A percentile compares a stretch with the other conserved stretches of the same genome.
phyloP scores from a whole-genome alignment of 139 green algal species.

The Chloropicon primus region DNA sequence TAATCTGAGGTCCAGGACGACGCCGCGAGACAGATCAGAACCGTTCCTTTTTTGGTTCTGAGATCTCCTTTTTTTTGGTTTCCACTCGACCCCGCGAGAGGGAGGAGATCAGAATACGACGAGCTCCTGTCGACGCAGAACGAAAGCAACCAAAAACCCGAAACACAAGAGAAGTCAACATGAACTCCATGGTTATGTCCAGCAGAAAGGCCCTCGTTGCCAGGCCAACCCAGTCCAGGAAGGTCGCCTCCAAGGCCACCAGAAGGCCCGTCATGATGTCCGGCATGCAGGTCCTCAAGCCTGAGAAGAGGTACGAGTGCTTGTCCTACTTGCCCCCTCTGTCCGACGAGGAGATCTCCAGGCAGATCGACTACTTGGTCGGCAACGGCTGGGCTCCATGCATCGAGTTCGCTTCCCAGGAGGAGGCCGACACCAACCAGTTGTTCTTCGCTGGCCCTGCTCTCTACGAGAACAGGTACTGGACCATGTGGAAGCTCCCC shows the following conservation, averaged over 20 bases:
- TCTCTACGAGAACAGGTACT: conserved; percentile 91
- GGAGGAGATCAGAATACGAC: not conserved
- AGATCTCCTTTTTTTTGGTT: too few species aligned
- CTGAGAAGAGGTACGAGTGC: conserved; percentile 89
- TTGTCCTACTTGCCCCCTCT: conserved; percentile 96
- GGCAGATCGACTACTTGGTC: conserved; percentile 91
- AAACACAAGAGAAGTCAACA: not conserved
- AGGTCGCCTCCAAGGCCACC: not conserved
- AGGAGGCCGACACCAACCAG: conserved; percentile 43
- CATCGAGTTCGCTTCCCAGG: conserved; percentile 83
- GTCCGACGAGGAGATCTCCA: conserved; percentile 70
- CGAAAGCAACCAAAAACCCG: not conserved
- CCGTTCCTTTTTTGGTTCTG: too few species aligned
- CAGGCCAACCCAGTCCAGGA: not conserved
- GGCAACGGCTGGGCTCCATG: conserved; percentile 71
- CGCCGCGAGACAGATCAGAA: too few species aligned
- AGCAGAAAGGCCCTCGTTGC: not conserved
- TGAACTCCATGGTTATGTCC: not conserved
- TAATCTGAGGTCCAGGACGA: too few species aligned
- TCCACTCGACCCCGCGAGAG: too few species aligned
- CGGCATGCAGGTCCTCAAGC: not conserved
- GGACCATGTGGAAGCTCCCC: conserved; percentile 99
- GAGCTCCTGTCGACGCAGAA: not conserved
- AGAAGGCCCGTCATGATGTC: not conserved
- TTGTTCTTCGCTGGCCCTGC: conserved; percentile 13